phyloP scores from a whole-genome alignment of 208 protist genomes.

The Leishmania tarentolae region DNA sequence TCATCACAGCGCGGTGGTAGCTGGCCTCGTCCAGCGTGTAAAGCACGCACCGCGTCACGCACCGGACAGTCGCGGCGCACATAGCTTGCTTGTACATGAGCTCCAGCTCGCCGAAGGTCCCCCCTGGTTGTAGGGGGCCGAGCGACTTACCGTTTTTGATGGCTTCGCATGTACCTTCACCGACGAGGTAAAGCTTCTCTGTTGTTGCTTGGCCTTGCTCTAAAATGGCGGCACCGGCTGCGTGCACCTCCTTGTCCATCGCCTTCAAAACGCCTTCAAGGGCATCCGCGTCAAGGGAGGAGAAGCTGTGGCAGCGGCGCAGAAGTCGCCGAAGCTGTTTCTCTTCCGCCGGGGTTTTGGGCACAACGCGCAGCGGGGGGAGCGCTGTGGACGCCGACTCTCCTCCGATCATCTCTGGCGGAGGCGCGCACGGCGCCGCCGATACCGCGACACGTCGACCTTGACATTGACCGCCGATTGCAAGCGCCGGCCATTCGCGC shows the following conservation, averaged over 20 bases:
- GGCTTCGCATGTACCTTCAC: constrained; percentile 79
- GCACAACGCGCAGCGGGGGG: constrained; percentile 46
- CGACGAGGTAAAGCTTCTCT: constrained; percentile 78
- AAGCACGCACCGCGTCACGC: constrained; percentile 72
- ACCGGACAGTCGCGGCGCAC: constrained; percentile 81
- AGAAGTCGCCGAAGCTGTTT: constrained; percentile 52
- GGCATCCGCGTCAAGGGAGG: constrained; percentile 56
- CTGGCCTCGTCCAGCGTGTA: constrained; percentile 84
- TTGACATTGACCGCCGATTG: constrained; percentile 28
- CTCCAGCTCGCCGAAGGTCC: constrained; percentile 84
- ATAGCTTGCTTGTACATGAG: constrained; percentile 88
- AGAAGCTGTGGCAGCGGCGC: constrained; percentile 69
- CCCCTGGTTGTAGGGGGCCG: constrained; percentile 53
- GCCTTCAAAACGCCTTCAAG: constrained; percentile 53
- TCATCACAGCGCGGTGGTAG: constrained; percentile 83
- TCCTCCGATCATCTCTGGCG: neutral
- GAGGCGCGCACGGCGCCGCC: constrained; percentile 39
- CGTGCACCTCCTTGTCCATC: constrained; percentile 63
- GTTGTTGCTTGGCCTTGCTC: constrained; percentile 67
- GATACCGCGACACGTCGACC: constrained; percentile 70
- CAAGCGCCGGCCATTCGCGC: constrained; percentile 24
- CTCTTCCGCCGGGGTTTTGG: constrained; percentile 49
- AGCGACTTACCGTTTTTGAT: constrained; percentile 81
- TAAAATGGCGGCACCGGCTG: constrained; percentile 67
- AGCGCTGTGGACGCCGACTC: constrained; percentile 28